These are phyloP conservation scores for Aureobasidium mangrovei DNA, from an alignment of 2,329 filamentous ascomycete genomes.

Conservation along the genomic window DNA sequence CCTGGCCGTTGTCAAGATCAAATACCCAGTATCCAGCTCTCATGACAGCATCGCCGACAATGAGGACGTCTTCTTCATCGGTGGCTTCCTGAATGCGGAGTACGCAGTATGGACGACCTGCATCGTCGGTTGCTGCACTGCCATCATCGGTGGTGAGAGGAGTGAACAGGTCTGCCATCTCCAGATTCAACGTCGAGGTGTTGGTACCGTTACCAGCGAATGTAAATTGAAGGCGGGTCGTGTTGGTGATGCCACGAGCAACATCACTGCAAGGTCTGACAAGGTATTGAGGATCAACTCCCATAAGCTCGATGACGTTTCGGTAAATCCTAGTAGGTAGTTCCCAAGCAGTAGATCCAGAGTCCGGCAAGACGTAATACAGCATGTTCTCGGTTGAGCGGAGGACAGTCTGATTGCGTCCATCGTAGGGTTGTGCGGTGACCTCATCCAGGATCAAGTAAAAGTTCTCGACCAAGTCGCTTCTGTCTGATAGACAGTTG, in stretches of 20 bases:
- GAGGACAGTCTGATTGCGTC: background rate
- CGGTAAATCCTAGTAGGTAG: slow-evolving; percentile 20
- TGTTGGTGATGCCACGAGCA: background rate
- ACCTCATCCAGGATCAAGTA: background rate
- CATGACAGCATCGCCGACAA: slow-evolving; percentile 26
- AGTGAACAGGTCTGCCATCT: background rate
- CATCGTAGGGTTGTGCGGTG: background rate
- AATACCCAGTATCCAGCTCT: slow-evolving; percentile 29
- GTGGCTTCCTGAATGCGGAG: background rate
- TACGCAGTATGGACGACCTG: background rate
- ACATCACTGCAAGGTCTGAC: slow-evolving; percentile 3
- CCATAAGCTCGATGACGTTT: slow-evolving; percentile 15
- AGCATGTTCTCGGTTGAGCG: background rate
- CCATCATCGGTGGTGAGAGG: background rate
- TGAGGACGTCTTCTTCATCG: slow-evolving; percentile 14
- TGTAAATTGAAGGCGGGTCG: background rate
- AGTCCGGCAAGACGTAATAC: slow-evolving; percentile 24
- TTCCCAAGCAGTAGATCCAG: slow-evolving; percentile 24
- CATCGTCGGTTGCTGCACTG: background rate
- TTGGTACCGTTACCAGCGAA: background rate
- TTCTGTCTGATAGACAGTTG: slow-evolving; percentile 19
- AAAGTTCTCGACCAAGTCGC: background rate
- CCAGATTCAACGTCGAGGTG: background rate
- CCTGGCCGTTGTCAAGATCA: slow-evolving; percentile 29
- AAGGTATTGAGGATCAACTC: background rate